Base-by-base conservation (phyloP, 768 basidiomycete genomes). In the Russula dissimulans region DNA sequence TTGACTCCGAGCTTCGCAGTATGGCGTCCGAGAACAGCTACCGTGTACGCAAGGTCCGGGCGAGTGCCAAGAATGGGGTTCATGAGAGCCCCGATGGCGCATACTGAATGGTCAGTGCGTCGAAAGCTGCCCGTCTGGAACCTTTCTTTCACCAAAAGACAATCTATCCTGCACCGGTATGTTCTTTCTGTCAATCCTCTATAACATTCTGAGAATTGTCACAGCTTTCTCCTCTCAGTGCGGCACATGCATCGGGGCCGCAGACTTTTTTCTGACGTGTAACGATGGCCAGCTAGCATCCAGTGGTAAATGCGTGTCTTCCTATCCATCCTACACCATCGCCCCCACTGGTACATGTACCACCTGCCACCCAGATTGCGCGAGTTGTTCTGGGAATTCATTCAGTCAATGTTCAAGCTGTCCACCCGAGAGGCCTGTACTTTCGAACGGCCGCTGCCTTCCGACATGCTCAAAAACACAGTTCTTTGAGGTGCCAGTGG, bases 361-460 rank as follows among this genome's bases (percentile, higher is more conserved):
- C 57, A 66, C 84, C 5, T 95, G 93, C 71, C 91, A 95, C 61
- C 83, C 90, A 0, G 93, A 95, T 69, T 95, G 92, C 67, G 82
- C 81, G 15, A 84, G 86, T 1, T 95, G 93, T 72, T 83, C 83
- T 26, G 91, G 90, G n/a, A 67, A 79, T 22, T 80, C 83, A 0
- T 90, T 91, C 74, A 84, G 82, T 68, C 85, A 92, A 68, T 95
- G 92, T 72, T 78, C 83, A 8, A 80, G 81, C 50, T 94, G 91
- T 67, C 77, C 83, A 36, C 67, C 83, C 32, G 73, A 76, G 22
- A 81, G 84, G 0, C 91, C 90, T 0, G 88, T 92, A 43, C 81
- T 85, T 48, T 81, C 80, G 41, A 83, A 80, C 55, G 89, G 89
- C 31, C 79, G 91, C 54, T 94, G 91, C 70, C 78, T 92, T 10